phyloP scores from a whole-genome alignment of 1,139 yeast genomes.

The Geotrichum citri-aurantii region DNA sequence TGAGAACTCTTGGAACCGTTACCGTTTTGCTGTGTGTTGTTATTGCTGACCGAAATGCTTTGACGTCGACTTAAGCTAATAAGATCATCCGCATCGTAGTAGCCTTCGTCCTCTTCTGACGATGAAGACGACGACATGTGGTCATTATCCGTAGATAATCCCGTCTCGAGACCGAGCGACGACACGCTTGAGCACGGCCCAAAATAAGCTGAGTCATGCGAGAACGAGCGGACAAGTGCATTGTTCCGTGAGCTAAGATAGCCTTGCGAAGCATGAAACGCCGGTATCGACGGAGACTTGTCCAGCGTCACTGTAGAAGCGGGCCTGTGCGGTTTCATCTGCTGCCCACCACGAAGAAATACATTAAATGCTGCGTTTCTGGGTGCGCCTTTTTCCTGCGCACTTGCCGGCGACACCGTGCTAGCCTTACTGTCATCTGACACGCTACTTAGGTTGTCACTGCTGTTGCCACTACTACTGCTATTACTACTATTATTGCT shows the following conservation, averaged over 20 bases:
- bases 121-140: constrained; percentile 20
- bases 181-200: constrained; percentile 29
- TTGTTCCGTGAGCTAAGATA: neutral
- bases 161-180: constrained; percentile 26
- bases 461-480: neutral
- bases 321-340: neutral
- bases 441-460: neutral
- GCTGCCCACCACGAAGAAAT: neutral
- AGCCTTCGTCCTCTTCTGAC: constrained; percentile 22
- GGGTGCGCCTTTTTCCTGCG: neutral
- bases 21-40: neutral
- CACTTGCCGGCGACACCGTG: neutral
- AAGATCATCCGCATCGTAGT: constrained; percentile 28
- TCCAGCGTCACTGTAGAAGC: neutral
- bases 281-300: neutral
- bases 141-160: constrained; percentile 13
- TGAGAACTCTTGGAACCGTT: neutral
- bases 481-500: neutral
- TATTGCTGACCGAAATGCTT: constrained; percentile 6
- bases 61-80: constrained; percentile 26
- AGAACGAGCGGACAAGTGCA: neutral
- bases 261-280: neutral
- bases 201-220: constrained; percentile 14
- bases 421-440: neutral
- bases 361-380: neutral